Evolutionary conservation across 1,284 basidiomycete species (phyloP).

Genomic region (Puccinia triticina): DNA sequence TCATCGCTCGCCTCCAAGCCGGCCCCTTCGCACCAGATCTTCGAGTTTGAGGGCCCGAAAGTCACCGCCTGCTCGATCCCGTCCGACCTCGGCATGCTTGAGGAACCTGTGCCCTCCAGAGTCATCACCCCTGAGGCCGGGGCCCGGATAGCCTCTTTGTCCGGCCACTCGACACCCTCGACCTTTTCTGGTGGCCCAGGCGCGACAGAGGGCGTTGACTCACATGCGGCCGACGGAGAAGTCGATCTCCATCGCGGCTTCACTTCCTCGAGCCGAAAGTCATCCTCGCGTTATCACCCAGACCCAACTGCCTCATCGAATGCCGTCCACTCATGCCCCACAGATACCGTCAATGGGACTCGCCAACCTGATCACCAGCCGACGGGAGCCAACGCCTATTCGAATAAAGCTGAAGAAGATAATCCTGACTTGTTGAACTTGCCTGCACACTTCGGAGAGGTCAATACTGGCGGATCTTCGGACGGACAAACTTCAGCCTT

Average conservation of each 20-base stretch:
- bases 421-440: not conserved
- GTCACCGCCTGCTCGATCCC: not conserved
- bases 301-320: not conserved
- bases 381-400: not conserved
- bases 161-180: not conserved
- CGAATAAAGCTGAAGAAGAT: not conserved
- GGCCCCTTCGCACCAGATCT: not conserved
- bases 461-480: not conserved
- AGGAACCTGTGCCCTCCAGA: not conserved
- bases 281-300: not conserved
- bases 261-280: not conserved
- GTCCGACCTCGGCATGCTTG: not conserved
- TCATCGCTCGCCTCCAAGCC: not conserved
- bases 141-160: not conserved
- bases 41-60: not conserved
- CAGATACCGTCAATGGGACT: not conserved
- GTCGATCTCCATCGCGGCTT: not conserved
- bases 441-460: not conserved
- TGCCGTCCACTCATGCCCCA: not conserved
- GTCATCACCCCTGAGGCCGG: not conserved
- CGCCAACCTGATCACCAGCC: not conserved
- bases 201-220: not conserved
- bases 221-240: not conserved
- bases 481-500: not conserved
- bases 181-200: not conserved